phyloP scores from a whole-genome alignment of 805 yeast genomes.

The Teunomyces kruisii region DNA sequence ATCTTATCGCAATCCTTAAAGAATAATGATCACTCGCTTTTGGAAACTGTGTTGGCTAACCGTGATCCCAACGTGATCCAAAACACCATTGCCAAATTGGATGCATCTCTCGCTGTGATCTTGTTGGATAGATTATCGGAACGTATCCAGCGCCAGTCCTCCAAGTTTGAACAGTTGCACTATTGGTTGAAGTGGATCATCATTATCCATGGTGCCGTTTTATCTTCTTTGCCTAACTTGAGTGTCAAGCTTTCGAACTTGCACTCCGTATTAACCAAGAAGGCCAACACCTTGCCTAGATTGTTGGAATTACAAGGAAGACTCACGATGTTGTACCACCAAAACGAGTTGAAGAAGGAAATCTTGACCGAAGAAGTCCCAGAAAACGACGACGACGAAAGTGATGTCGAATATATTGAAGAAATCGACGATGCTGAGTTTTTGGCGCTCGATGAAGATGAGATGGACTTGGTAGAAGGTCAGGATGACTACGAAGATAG shows the following conservation, averaged over 20 bases:
- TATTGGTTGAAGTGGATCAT: conserved; percentile 59
- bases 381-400: conserved; percentile 37
- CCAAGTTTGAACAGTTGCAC: conserved; percentile 49
- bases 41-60: conserved; percentile 76
- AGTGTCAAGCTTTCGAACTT: conserved; percentile 42
- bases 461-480: conserved; percentile 15
- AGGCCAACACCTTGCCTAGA: conserved; percentile 49
- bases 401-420: conserved; percentile 70
- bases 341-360: conserved; percentile 41
- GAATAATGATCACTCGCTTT: conserved; percentile 79
- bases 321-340: conserved; percentile 46
- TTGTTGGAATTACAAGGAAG: conserved; percentile 53
- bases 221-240: conserved; percentile 47
- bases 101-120: conserved; percentile 48
- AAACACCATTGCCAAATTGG: conserved; percentile 49
- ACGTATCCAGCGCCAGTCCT: conserved; percentile 49
- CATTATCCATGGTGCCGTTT: conserved; percentile 53
- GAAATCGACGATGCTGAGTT: conserved; percentile 55
- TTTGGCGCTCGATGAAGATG: conserved; percentile 18
- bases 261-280: conserved; percentile 48
- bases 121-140: conserved; percentile 55
- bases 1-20: conserved; percentile 86
- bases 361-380: conserved; percentile 28
- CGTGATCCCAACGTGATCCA: conserved; percentile 51
- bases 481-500: conserved; percentile 17